Evolutionary conservation across 257 asterid species (phyloP), one percentile per base, ranked within the genome.

Genomic region (Plantago elongata): DNA sequence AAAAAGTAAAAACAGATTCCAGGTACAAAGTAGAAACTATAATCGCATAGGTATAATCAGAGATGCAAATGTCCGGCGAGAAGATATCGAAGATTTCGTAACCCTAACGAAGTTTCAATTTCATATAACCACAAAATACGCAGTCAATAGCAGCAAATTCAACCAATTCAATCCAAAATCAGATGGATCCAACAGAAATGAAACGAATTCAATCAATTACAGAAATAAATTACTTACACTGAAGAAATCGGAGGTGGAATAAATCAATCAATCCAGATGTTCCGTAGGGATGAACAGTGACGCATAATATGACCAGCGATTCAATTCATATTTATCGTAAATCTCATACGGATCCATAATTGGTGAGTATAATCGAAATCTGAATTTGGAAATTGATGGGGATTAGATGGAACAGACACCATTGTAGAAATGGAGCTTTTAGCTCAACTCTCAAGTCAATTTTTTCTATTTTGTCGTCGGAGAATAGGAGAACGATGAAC

Each of bases 61-160:
- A 22, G 27, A 22, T 1, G 27, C 1, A 22, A 22, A 22, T 22
- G 27, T 61, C 99, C 99, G 12, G 80, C 71, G 65, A 93, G 89
- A 54, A 92, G 91, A 18, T 82, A 79, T 0, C 96, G 99, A 5
- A 92, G 83, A 74, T 73, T 82, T 64, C 79, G 89, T 57, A 92
- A 77, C 48, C 99, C 99, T 59, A 92, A 69, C 5, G 99, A 92
- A 57, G 86, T 84, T n/a, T 97, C 99, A 10, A 97, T 97, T 78
- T 92, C 99, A 71, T 92, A 92, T 96, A 13, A 92, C 95, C 75
- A 89, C 95, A 66, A 93, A 93, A 70, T 93, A 93, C 7, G 99
- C 95, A 75, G 96, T 85, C 80, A 89, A 78, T 66, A 89, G 79
- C 99, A 89, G 94, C 83, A 78, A 30, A 58, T 0, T 60, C 40